Conservation (phyloP, 805 yeast genomes). For the Saccharomycopsis synnaedendra region DNA sequence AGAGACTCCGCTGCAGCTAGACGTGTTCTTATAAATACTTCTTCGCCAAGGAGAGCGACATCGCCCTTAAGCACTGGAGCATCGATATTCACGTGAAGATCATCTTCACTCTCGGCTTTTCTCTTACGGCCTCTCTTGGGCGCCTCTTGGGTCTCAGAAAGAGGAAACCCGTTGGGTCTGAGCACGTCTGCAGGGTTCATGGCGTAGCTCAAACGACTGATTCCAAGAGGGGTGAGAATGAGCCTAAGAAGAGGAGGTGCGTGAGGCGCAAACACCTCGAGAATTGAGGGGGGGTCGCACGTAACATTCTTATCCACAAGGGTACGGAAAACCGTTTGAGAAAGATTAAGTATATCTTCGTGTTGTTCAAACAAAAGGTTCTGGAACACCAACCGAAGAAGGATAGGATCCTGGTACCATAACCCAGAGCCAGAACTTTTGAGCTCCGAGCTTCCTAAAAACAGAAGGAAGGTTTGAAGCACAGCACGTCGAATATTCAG, state of each 20-base stretch:
- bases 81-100: slow-evolving; percentile 72
- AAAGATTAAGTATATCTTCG: slow-evolving; percentile 50
- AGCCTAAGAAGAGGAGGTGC: slow-evolving; percentile 50
- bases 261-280: slow-evolving; percentile 39
- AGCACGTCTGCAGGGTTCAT: slow-evolving; percentile 70
- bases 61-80: slow-evolving; percentile 90
- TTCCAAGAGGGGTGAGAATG: slow-evolving; percentile 89
- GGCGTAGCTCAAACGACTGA: slow-evolving; percentile 75
- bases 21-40: slow-evolving; percentile 64
- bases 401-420: slow-evolving; percentile 69
- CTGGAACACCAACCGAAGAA: slow-evolving; percentile 71
- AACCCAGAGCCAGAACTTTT: slow-evolving; percentile 28
- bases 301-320: slow-evolving; percentile 36
- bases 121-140: slow-evolving; percentile 36
- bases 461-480: slow-evolving; percentile 66
- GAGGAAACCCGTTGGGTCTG: slow-evolving; percentile 62
- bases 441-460: slow-evolving; percentile 42
- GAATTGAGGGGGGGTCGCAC: not conserved
- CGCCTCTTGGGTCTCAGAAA: not conserved
- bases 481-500: slow-evolving; percentile 86
- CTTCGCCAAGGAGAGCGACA: slow-evolving; percentile 70
- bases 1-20: slow-evolving; percentile 64
- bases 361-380: slow-evolving; percentile 87
- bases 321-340: slow-evolving; percentile 47
- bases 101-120: slow-evolving; percentile 25